Base-by-base conservation (phyloP, 441 rosid genomes). In the Populus hybrid region DNA sequence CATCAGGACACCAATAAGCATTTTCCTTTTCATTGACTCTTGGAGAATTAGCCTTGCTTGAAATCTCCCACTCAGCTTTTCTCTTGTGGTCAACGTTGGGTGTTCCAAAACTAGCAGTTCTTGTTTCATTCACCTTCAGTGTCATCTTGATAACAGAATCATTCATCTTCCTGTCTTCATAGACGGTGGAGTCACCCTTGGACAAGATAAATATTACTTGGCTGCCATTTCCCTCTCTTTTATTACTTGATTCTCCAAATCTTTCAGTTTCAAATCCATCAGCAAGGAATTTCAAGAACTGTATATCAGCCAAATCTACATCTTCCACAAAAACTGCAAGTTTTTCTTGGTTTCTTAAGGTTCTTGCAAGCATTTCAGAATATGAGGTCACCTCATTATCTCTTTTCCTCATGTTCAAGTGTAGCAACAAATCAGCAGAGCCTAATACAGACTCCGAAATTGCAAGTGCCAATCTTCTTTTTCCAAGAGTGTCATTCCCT, bases 381-480 rank as follows among this genome's bases (percentile, higher is more conserved):
- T 24, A 79, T 67, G 86, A 67, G 71, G 50, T 78, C 69, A 7
- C 80, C 72, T 80, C 80, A 64, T 67, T 53, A 1, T 81, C 78
- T 74, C 67, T 87, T 77, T 77, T 87, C 79, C 78, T 84, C 85
- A 83, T 82, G 81, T 86, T 85, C 74, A 90, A 73, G 78, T 80
- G 78, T 64, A 90, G 61, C 61, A 94, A 87, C 18, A 78, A 76
- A 71, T 89, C 83, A 66, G 83, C 64, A 14, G 95, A 89, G 6
- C 93, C 95, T 6, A 83, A 84, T 66, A 92, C 79, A 29, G 83
- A 84, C 69, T 88, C 91, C 21, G 95, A 87, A 68, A 91, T 84
- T 11, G 91, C 86, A 70, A 85, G 86, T n/a, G 97, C 95, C 77
- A 94, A 77, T 86, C 94, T 90, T 80, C 93, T 86, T 80, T 91